phyloP scores from a whole-genome alignment of 148 eudicot species.

The Oxyria digyna region DNA sequence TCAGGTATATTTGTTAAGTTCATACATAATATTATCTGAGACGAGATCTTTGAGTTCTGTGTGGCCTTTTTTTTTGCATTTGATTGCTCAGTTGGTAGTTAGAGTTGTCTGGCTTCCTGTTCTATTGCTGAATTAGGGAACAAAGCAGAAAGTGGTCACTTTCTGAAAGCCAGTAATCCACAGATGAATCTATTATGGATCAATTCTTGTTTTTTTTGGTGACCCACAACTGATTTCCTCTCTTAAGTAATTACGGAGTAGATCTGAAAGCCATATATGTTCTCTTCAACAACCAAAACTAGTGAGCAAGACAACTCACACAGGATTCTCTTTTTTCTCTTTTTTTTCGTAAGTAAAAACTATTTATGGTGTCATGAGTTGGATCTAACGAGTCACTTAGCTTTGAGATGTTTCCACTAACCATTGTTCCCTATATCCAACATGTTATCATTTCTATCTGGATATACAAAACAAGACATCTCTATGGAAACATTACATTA shows the following conservation, averaged over 20 bases:
- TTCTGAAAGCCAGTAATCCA: neutral
- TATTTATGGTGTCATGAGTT: neutral
- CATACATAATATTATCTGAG: no score
- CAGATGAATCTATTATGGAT: neutral
- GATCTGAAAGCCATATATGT: neutral
- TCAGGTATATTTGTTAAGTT: no score
- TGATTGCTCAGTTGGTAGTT: neutral
- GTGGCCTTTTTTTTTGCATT: neutral
- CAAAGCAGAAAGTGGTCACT: neutral
- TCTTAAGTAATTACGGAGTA: neutral
- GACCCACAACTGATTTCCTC: neutral
- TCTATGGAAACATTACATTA: neutral
- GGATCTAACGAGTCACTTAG: neutral
- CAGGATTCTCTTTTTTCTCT: neutral
- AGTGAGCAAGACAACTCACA: neutral
- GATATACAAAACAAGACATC: neutral
- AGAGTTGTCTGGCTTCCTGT: neutral
- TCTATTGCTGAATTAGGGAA: neutral
- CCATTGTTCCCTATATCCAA: neutral
- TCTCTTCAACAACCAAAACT: neutral
- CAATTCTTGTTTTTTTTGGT: neutral
- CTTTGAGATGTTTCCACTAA: neutral
- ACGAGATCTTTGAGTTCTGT: no score
- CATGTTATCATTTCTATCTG: neutral
- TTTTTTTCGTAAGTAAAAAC: neutral